Percentiles rank a stretch among this genome's conserved stretches.
Evolutionary conservation across 306 rosid genomes (phyloP).

Genomic region (Spatholobus suberectus): DNA sequence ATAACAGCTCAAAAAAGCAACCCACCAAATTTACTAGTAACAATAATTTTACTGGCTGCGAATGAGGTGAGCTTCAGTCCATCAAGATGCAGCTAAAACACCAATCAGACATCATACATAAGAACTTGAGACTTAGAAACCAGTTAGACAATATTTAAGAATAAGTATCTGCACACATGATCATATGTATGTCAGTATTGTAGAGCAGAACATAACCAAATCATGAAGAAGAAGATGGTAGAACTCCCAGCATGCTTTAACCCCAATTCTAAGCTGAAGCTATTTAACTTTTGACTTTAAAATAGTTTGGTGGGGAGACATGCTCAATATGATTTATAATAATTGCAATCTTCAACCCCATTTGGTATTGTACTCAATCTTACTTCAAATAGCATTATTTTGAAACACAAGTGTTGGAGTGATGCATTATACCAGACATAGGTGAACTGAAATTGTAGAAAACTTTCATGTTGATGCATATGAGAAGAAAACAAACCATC

Average conservation of each 20-base stretch:
- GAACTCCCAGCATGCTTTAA: not conserved
- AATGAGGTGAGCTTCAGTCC: not conserved
- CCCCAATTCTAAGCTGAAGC: not conserved
- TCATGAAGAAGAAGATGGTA: not conserved
- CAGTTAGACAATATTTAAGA: not conserved
- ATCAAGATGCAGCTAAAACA: not conserved
- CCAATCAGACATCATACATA: not conserved
- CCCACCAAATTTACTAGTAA: not conserved
- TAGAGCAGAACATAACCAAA: not conserved
- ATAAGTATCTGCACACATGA: not conserved
- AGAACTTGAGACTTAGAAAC: not conserved
- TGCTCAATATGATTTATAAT: not conserved
- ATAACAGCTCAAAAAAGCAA: not conserved
- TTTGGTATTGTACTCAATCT: not conserved
- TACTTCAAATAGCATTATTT: not conserved
- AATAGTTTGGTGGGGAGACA: not conserved
- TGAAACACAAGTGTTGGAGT: constrained; percentile 5
- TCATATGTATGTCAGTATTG: not conserved
- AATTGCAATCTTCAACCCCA: not conserved
- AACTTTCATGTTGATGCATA: constrained; percentile 26
- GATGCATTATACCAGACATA: not conserved
- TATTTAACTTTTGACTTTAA: not conserved
- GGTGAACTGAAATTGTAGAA: constrained; percentile 10
- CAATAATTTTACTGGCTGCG: not conserved
- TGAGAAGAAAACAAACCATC: not conserved